Conservation (phyloP, 345 rosid species). For the Rhodamnia rubescens region DNA sequence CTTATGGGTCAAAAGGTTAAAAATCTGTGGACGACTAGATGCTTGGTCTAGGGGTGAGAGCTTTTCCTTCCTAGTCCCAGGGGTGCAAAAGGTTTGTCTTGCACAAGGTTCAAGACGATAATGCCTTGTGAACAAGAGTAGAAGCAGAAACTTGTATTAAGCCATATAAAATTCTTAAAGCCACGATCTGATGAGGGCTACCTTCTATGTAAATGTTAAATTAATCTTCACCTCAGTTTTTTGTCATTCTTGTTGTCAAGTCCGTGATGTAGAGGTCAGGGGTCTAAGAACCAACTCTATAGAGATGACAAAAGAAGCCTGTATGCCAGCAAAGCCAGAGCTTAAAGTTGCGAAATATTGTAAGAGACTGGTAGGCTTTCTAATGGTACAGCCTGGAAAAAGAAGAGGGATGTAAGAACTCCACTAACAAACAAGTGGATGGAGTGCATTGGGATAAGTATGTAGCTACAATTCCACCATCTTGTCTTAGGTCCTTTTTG, state of each 20-base stretch:
- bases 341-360: not conserved
- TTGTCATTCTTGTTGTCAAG: not conserved
- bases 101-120: not conserved
- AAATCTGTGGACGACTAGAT: not conserved
- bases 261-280: not conserved
- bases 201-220: not conserved
- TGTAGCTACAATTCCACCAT: no score
- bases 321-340: not conserved
- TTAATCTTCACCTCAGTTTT: not conserved
- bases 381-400: no score
- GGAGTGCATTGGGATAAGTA: no score
- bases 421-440: no score
- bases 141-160: not conserved
- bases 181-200: not conserved
- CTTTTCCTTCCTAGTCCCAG: not conserved
- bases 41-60: not conserved
- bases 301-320: not conserved
- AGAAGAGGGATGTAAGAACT: no score
- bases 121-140: not conserved
- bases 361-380: no score
- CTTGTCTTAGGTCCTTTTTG: no score
- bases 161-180: not conserved
- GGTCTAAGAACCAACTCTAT: not conserved
- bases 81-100: not conserved
- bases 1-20: not conserved